These are phyloP conservation scores for Penicillium corylophilum DNA, from an alignment of 2,329 filamentous ascomycete species.

Conservation along the genomic window DNA sequence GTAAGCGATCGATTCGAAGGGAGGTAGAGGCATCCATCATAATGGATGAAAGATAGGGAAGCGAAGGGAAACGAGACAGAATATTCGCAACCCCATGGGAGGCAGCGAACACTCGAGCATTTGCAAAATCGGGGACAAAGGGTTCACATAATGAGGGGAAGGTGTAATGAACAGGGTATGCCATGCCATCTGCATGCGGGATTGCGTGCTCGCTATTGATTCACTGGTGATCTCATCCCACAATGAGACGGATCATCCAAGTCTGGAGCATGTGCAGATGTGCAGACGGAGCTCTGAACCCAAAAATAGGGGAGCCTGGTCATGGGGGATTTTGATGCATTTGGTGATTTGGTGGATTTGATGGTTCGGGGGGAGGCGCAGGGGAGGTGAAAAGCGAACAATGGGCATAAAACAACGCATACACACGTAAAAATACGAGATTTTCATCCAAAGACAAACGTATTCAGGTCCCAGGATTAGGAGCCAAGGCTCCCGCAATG, in stretches of 20 bases:
- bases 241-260: slow-evolving; percentile 5
- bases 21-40: not conserved
- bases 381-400: not conserved
- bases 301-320: not conserved
- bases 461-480: not conserved
- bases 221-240: slow-evolving; percentile 21
- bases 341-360: too few species aligned
- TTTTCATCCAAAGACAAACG: not conserved
- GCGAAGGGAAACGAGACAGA: not conserved
- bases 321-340: not conserved
- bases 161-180: slow-evolving; percentile 18
- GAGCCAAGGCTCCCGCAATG: not conserved
- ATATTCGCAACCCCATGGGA: slow-evolving; percentile 8
- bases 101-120: slow-evolving; percentile 18
- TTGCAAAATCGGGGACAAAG: slow-evolving; percentile 14
- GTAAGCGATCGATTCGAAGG: slow-evolving; percentile 25
- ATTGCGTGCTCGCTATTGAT: slow-evolving; percentile 39
- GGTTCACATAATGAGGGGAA: slow-evolving; percentile 7
- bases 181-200: slow-evolving; percentile 34
- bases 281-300: not conserved
- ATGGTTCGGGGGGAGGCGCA: not conserved
- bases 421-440: not conserved
- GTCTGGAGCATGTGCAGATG: not conserved
- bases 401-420: not conserved
- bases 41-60: not conserved